Evolutionary conservation across 1,284 basidiomycete species (phyloP), one percentile per base, ranked within the genome.

Genomic region (Fomitopsis palustris): DNA sequence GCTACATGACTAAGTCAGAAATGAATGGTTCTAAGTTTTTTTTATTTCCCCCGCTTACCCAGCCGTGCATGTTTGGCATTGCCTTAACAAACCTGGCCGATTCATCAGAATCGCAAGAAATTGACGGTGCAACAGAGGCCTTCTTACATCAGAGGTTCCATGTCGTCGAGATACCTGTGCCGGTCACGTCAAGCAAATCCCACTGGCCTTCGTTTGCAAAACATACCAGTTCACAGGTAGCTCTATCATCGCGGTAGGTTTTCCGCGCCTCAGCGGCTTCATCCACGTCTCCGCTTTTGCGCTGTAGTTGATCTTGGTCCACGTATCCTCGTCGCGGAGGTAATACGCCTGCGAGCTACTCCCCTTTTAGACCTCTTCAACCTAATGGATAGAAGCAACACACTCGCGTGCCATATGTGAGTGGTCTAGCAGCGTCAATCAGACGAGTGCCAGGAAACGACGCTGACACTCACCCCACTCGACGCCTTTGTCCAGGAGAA

Each of bases 281-380:
- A 92, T 93, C 90, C 90, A 93, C 0, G 77, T 78, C 61, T 79
- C 70, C 3, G 90, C 88, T 31, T 80, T 71, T 21, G 80, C 76
- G 4, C 72, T 68, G 70, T 91, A 90, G 68, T 91, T 78, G 61
- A 92, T 91, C 69, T 89, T 89, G 35, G 82, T 87, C 89, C 90
- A 92, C 3, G 73, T 73, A 65, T 93, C 89, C 59, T 84, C 78
- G 60, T 87, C 84, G 42, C 88, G 80, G 41, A 91, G 74, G 69
- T 87, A 91, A 69, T 84, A 91, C n/a, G 85, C 82, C 67, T 89
- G 83, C 52, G 81, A 87, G 66, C 88, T 88, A 66, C 63, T 21
- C 10, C 2, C 49, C 21, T n/a, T 9, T 52, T 3, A 52, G 31
- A 21, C 4, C 27, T 5, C 3, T 6, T 9, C 12, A 6, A 1